These are phyloP conservation scores for Wallacemonas sp. DNA, from an alignment of 208 protist genomes.

Conservation along the genomic window DNA sequence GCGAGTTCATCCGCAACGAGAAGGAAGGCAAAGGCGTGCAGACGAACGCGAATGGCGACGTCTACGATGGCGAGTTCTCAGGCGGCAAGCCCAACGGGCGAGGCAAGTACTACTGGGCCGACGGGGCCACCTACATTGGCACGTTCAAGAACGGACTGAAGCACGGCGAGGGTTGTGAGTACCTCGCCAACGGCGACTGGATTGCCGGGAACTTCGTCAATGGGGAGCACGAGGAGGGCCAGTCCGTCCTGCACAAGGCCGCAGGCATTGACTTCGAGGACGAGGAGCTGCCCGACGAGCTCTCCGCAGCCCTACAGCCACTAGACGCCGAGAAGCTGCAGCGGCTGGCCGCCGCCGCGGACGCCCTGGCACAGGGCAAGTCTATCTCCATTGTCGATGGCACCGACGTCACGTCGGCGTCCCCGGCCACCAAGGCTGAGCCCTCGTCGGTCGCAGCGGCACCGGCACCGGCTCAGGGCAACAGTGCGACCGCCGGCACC, in stretches of 20 bases:
- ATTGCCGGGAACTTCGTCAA: slow-evolving; percentile 70
- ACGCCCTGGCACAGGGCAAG: slow-evolving; percentile 6
- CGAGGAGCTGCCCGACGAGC: slow-evolving; percentile 27
- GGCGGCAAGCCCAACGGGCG: slow-evolving; percentile 68
- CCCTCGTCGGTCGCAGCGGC: not conserved
- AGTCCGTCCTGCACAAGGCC: slow-evolving; percentile 45
- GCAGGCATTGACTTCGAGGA: slow-evolving; percentile 24
- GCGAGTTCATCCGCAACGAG: slow-evolving; percentile 71
- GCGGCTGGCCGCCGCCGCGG: slow-evolving; percentile 21
- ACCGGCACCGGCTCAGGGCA: too few species aligned
- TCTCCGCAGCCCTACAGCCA: slow-evolving; percentile 28
- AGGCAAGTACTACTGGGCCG: slow-evolving; percentile 77
- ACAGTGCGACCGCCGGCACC: not conserved
- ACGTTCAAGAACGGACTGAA: slow-evolving; percentile 82
- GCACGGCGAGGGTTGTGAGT: slow-evolving; percentile 85
- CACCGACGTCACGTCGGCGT: not conserved
- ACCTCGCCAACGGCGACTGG: slow-evolving; percentile 76
- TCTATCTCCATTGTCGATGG: slow-evolving; percentile 1
- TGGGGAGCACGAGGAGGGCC: slow-evolving; percentile 69
- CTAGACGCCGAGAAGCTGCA: slow-evolving; percentile 49
- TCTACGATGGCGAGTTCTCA: slow-evolving; percentile 85
- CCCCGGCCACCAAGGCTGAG: not conserved
- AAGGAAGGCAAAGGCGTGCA: slow-evolving; percentile 78
- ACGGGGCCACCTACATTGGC: slow-evolving; percentile 81
- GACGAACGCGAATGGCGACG: slow-evolving; percentile 64